Base-by-base conservation (phyloP, 1,139 yeast genomes). In the Debaryomycetaceae sp. region DNA sequence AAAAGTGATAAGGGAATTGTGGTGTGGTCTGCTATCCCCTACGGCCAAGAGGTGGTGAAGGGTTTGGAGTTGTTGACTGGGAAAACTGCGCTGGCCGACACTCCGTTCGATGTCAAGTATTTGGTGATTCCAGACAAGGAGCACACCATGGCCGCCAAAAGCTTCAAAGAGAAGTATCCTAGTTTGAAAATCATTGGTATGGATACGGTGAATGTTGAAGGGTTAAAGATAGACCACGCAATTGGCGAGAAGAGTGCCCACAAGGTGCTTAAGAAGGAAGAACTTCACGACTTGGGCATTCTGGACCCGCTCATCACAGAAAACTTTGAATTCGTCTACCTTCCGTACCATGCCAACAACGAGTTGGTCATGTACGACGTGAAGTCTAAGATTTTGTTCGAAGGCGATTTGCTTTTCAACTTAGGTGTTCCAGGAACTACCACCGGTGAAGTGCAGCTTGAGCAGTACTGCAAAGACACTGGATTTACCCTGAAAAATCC, bases 361-460 rank as follows among this genome's bases (percentile, higher is more conserved):
- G 89, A 84, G 55, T 59, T 84, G 45, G 75, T 80, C 5, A 54
- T 78, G 51, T 78, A 58, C 56, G 80, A 80, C 55, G 67, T 67
- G 44, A 57, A 60, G 11, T 65, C 80, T 20, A 72, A 72, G 52
- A 66, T 78, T 0, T 56, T 83, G 36, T 67, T 78, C 47, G 78
- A 75, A 49, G 87, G 83, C 1, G 89, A 83, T 55, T 57, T 83
- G 45, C 51, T 81, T 14, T 74, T 82, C 61, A 80, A 80, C 53
- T 62, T 83, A 46, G 70, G 68, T 6, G 58, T 56, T 4, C 49
- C 46, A 5, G 60, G 58, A 22, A 50, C 54, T 9, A 50, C 51
- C 24, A 30, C 44, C 11, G 48, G 49, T 2, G 47, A 48, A 38
- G 55, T 44, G 6, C 46, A 48, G 2, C 52, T 66, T 45, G 65